Conservation (phyloP, 31 red algal species). For the Odonthalia washingtoniensis region DNA sequence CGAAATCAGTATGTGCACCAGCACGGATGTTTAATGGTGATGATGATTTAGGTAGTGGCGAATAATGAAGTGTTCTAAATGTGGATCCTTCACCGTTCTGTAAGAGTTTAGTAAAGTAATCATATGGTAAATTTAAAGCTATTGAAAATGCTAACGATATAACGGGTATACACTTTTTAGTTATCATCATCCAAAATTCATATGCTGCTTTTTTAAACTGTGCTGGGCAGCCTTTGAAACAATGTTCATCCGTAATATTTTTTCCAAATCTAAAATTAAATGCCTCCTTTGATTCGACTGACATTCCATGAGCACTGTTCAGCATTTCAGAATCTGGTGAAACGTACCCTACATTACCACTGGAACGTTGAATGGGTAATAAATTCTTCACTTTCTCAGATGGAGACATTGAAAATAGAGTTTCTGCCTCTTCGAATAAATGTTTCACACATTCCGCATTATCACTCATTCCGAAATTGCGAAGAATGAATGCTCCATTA, state of each 20-base stretch:
- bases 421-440: constrained; percentile 8
- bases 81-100: neutral
- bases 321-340: constrained; percentile 15
- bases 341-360: constrained; percentile 41
- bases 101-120: constrained; percentile 2
- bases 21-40: neutral
- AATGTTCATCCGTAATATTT: neutral
- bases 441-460: neutral
- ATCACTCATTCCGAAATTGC: constrained; percentile 18
- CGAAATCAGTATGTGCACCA: constrained; percentile 60
- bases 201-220: constrained; percentile 11
- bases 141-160: constrained; percentile 31
- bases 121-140: constrained; percentile 25
- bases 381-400: constrained; percentile 8
- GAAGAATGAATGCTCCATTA: constrained; percentile 43
- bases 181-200: neutral
- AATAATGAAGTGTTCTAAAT: constrained; percentile 41
- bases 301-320: constrained; percentile 20
- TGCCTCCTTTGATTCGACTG: constrained; percentile 46
- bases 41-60: neutral
- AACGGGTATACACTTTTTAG: neutral
- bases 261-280: constrained; percentile 39
- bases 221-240: constrained; percentile 26
- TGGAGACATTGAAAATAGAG: constrained; percentile 37
- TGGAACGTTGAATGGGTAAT: neutral